Evolutionary conservation across 768 basidiomycete species (phyloP).

Genomic region (Suillus bovinus): DNA sequence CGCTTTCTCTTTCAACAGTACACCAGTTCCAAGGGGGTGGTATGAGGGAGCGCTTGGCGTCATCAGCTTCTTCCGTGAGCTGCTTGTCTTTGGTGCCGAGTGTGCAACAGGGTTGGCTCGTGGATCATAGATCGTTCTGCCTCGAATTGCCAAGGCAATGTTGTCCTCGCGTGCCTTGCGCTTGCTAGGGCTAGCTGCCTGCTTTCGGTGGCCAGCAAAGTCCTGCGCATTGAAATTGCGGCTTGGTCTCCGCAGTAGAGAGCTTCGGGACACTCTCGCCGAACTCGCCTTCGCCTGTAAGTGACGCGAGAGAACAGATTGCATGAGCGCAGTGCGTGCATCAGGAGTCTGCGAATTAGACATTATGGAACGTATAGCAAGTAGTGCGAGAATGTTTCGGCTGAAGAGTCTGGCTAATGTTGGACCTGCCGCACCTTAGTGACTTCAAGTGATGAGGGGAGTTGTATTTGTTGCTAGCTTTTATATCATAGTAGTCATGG

Average conservation of each 20-base stretch:
- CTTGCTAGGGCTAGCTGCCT: not conserved
- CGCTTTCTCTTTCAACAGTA: not conserved
- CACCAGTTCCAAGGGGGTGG: not conserved
- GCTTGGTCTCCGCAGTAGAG: constrained; percentile 7
- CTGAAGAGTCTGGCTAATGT: not conserved
- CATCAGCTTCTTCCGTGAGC: not conserved
- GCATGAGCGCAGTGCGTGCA: constrained; percentile 34
- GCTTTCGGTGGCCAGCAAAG: not conserved
- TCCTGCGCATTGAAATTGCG: constrained; percentile 10
- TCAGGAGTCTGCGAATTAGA: constrained; percentile 32
- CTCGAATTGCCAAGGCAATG: constrained; percentile 17
- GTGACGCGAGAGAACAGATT: constrained; percentile 27
- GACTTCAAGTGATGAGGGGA: not conserved
- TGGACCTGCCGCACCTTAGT: constrained; percentile 17
- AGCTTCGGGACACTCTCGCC: not conserved
- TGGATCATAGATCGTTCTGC: constrained; percentile 33
- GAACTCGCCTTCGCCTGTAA: constrained; percentile 24
- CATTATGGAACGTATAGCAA: constrained; percentile 16
- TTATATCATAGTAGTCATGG: constrained; percentile 24
- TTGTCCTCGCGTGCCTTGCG: not conserved
- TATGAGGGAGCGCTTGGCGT: not conserved
- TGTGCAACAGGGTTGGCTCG: not conserved
- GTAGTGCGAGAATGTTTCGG: not conserved
- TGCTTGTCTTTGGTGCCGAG: not conserved
- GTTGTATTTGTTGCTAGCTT: constrained; percentile 3